phyloP scores from a whole-genome alignment of 441 rosid species.

The Populus hybrid region DNA sequence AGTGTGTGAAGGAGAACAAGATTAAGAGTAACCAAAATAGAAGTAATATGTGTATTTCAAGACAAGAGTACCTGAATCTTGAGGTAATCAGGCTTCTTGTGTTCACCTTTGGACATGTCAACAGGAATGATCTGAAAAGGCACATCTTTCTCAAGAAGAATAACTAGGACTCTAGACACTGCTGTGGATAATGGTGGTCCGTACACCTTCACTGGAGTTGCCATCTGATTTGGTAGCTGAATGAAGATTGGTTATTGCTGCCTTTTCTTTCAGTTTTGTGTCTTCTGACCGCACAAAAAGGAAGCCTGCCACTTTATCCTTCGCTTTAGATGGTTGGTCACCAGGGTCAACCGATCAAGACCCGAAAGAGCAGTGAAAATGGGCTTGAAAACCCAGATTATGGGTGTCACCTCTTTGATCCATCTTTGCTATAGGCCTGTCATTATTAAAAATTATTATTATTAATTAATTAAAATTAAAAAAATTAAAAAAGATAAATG shows the following conservation, averaged over 20 bases:
- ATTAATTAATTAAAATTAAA: too few relatives aligned
- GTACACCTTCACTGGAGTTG: constrained; percentile 56
- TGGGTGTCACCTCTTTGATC: too few relatives aligned
- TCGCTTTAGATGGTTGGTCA: background rate
- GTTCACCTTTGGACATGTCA: constrained; percentile 61
- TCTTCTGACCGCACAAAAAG: constrained; percentile 3
- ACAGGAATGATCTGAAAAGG: constrained; percentile 55
- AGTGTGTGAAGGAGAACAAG: background rate
- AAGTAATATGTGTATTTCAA: background rate
- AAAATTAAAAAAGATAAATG: too few relatives aligned
- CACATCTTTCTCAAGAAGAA: constrained; percentile 63
- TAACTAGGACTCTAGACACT: too few relatives aligned
- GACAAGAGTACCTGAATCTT: constrained; percentile 43
- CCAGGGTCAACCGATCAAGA: background rate
- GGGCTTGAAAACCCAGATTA: too few relatives aligned
- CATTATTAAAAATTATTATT: too few relatives aligned
- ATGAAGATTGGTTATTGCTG: background rate
- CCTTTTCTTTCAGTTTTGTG: background rate
- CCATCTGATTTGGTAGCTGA: constrained; percentile 25
- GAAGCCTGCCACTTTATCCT: background rate
- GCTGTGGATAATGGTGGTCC: constrained; percentile 66
- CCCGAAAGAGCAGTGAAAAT: too few relatives aligned
- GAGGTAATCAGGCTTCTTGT: constrained; percentile 61
- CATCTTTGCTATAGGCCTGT: background rate
- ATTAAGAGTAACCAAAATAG: background rate